Evolutionary conservation across 176 grass and related monocot genomes (phyloP).

Genomic region (Echinochloa phyllopogon): DNA sequence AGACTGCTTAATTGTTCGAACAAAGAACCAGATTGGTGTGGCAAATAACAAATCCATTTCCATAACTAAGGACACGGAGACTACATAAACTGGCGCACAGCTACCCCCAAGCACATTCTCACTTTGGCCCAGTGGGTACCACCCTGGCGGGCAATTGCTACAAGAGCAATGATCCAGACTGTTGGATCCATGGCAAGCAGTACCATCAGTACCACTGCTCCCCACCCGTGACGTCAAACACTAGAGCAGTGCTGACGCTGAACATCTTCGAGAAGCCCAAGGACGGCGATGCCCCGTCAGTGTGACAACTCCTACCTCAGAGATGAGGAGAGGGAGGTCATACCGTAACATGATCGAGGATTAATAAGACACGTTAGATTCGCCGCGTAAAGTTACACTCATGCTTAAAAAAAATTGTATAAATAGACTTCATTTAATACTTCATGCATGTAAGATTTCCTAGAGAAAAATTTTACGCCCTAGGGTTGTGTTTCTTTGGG

Average conservation of each 20-base stretch:
- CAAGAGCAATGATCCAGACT: constrained; percentile 36
- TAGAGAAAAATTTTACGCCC: too few species aligned
- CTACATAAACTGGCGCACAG: neutral
- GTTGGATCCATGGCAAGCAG: constrained; percentile 41
- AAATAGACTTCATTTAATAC: too few species aligned
- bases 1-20: constrained; percentile 7
- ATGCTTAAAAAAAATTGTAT: too few species aligned
- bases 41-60: neutral
- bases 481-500: too few species aligned
- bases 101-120: neutral
- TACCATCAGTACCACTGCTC: too few species aligned
- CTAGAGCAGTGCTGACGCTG: constrained; percentile 43
- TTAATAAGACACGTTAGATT: too few species aligned
- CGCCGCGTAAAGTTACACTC: too few species aligned
- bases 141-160: constrained; percentile 41
- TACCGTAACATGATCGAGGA: too few species aligned
- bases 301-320: constrained; percentile 51
- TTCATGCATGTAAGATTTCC: too few species aligned
- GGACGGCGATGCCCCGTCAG: neutral
- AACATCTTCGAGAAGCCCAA: constrained; percentile 49
- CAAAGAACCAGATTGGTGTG: neutral
- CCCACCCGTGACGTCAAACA: neutral
- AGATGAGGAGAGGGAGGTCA: constrained; percentile 44
- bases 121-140: constrained; percentile 7
- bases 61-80: neutral